These are phyloP conservation scores for Epipyxis sp. DNA, from an alignment of 108 stramenopile genomes.

Conservation along the genomic window DNA sequence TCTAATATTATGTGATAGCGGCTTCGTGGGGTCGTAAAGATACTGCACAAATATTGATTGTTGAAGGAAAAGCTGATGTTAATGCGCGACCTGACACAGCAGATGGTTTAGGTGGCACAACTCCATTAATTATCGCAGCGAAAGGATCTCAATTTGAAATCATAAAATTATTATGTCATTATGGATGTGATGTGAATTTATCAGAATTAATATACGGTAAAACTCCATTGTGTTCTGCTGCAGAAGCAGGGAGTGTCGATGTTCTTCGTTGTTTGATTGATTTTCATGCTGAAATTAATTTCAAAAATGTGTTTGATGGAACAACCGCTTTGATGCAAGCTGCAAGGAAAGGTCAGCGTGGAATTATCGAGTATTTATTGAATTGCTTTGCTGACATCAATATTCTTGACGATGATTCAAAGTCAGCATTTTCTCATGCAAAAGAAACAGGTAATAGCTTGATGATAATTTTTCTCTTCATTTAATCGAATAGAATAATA, in stretches of 20 bases:
- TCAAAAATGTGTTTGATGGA: neutral
- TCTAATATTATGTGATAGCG: too few species aligned
- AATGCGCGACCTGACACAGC: neutral
- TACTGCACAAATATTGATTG: neutral
- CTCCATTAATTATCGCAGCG: slow-evolving; percentile 4
- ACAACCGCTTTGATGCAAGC: neutral
- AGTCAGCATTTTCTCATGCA: too few species aligned
- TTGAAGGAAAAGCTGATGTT: neutral
- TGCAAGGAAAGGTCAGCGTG: neutral
- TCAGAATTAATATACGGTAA: neutral
- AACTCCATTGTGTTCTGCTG: neutral
- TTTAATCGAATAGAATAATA: too few species aligned
- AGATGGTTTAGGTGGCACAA: neutral
- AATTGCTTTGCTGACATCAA: neutral
- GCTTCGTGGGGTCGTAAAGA: slow-evolving; percentile 16
- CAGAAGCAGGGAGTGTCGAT: neutral
- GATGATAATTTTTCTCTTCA: too few species aligned
- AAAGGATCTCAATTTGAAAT: neutral
- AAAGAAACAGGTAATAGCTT: too few species aligned
- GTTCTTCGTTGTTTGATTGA: neutral
- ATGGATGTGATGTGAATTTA: neutral
- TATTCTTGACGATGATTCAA: neutral
- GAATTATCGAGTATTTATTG: neutral
- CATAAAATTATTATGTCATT: neutral
- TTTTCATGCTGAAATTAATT: neutral